These are phyloP conservation scores for Coniella lustricola DNA, from an alignment of 2,329 filamentous ascomycete genomes.

Conservation along the genomic window DNA sequence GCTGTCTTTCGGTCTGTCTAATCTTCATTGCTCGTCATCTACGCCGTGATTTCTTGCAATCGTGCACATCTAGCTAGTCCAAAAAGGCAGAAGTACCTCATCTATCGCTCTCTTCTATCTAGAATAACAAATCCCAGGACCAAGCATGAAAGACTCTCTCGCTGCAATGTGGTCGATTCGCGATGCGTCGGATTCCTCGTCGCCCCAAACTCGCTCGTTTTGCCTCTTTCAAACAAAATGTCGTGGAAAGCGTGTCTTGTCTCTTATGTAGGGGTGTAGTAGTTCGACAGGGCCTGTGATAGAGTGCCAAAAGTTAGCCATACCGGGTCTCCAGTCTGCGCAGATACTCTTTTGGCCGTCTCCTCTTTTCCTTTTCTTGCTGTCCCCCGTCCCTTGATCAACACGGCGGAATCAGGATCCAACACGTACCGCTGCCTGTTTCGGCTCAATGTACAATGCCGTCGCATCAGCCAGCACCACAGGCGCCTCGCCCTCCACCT, in stretches of 20 bases:
- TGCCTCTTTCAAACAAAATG: background rate
- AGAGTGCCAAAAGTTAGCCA: background rate
- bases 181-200: no score
- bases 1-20: background rate
- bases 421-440: constrained; percentile 58
- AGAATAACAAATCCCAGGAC: no score
- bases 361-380: no score
- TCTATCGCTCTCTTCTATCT: no score
- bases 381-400: no score
- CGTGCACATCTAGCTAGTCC: background rate
- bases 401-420: no score
- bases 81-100: no score
- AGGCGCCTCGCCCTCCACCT: constrained; percentile 54
- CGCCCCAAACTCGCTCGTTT: background rate
- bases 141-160: no score
- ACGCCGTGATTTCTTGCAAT: background rate
- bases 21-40: background rate
- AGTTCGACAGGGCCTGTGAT: constrained; percentile 8
- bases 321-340: background rate
- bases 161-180: no score
- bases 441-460: constrained; percentile 84
- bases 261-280: constrained; percentile 1
- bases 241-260: constrained; percentile 10
- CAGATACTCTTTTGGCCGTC: background rate
- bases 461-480: constrained; percentile 72